Conservation (phyloP, 1,139 yeast genomes). For the Lodderomyces metapsilosis region DNA sequence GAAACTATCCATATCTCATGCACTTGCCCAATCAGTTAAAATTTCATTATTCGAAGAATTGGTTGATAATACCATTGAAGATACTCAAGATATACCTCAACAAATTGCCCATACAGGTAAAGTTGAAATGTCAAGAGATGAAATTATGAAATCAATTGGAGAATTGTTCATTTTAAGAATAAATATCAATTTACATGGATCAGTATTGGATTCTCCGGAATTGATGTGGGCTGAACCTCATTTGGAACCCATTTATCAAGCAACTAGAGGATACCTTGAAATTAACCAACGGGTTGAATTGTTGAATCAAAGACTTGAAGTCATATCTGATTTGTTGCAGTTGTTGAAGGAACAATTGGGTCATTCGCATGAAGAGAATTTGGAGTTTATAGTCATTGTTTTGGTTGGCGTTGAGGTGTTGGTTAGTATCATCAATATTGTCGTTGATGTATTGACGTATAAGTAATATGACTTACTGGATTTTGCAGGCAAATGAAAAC, state of each 20-base stretch:
- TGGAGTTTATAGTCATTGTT: conserved; percentile 91
- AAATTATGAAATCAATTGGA: conserved; percentile 95
- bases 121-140: conserved; percentile 90
- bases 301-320: conserved; percentile 87
- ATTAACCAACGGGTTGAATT: conserved; percentile 90
- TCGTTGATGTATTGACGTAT: conserved; percentile 40
- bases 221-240: conserved; percentile 99
- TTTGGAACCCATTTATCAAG: conserved; percentile 93
- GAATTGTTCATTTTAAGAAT: conserved; percentile 89
- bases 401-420: conserved; percentile 81
- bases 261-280: conserved; percentile 90
- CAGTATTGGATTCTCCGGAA: conserved; percentile 93
- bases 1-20: conserved; percentile 85
- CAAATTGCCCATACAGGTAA: conserved; percentile 93
- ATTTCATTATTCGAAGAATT: conserved; percentile 92
- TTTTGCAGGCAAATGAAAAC: too few species aligned
- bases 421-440: conserved; percentile 75
- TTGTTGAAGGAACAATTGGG: conserved; percentile 97
- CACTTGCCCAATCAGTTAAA: conserved; percentile 89
- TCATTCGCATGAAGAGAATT: conserved; percentile 84
- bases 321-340: conserved; percentile 85
- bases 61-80: conserved; percentile 94
- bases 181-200: conserved; percentile 89
- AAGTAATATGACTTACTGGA: too few species aligned
- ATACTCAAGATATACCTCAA: conserved; percentile 94